phyloP scores from a whole-genome alignment of 2,329 filamentous ascomycete genomes.

The Fusarium sp. region DNA sequence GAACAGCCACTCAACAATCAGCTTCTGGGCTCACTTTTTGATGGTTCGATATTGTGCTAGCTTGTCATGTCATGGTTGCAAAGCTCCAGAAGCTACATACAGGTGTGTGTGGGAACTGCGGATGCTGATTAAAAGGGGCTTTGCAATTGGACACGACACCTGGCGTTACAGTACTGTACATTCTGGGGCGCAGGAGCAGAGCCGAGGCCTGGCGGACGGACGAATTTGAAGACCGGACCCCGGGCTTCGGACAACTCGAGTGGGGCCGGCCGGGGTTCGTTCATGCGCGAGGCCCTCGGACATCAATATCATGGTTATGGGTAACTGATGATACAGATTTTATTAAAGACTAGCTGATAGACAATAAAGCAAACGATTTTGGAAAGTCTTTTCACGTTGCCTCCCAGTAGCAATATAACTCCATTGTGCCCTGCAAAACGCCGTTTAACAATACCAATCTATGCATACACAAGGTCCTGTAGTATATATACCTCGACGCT shows the following conservation, averaged over 20 bases:
- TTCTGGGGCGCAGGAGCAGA: constrained; percentile 2
- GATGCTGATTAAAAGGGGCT: constrained; percentile 38
- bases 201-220: constrained; percentile 31
- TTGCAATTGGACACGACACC: constrained; percentile 23
- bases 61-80: constrained; percentile 39
- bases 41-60: constrained; percentile 36
- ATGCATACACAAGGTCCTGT: constrained; percentile 29
- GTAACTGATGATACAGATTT: not conserved
- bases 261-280: constrained; percentile 32
- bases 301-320: not conserved
- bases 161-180: not conserved
- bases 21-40: constrained; percentile 39
- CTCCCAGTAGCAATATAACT: constrained; percentile 10
- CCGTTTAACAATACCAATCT: constrained; percentile 30
- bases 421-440: constrained; percentile 10
- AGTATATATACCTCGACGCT: not conserved
- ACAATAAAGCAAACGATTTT: not conserved
- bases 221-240: constrained; percentile 29
- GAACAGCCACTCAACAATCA: constrained; percentile 30
- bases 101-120: constrained; percentile 26
- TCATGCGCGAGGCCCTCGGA: constrained; percentile 2
- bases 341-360: not conserved
- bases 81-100: constrained; percentile 29
- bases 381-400: not conserved
- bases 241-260: constrained; percentile 30